Percentiles rank a stretch among this genome's conserved stretches.
Evolutionary conservation across 257 asterid genomes (phyloP).

Genomic region (Ajuga chamaepitys): DNA sequence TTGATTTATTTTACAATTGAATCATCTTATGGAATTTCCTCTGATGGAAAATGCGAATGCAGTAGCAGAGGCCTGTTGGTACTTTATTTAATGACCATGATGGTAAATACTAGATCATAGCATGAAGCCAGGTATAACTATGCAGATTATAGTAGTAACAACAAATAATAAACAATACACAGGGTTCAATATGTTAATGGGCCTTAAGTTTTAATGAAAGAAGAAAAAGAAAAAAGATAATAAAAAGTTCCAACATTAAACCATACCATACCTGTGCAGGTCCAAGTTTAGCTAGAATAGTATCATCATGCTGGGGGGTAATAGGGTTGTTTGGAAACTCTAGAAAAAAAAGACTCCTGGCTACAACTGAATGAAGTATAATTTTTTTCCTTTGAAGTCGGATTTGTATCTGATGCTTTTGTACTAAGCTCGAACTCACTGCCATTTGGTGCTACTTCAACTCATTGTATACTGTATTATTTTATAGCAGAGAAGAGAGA

Average conservation of each 20-base stretch:
- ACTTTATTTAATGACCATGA: not conserved
- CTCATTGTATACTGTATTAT: conserved; percentile 56
- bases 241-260: conserved; percentile 1
- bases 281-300: conserved; percentile 69
- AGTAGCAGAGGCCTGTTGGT: not conserved
- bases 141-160: not conserved
- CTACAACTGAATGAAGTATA: conserved; percentile 69
- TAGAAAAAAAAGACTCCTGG: conserved; percentile 62
- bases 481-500: conserved; percentile 1
- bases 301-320: conserved; percentile 49
- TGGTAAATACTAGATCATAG: not conserved
- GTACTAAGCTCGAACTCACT: conserved; percentile 51
- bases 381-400: conserved; percentile 44
- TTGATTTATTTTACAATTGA: not conserved
- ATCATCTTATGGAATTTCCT: conserved; percentile 9
- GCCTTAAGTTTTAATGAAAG: not conserved
- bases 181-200: not conserved
- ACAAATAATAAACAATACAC: not conserved
- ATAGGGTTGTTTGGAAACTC: conserved; percentile 49
- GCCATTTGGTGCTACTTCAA: conserved; percentile 81
- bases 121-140: not conserved
- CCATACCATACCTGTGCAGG: conserved; percentile 87
- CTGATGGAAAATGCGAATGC: conserved; percentile 4
- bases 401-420: conserved; percentile 30
- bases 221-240: not conserved